These are phyloP conservation scores for Crithidia fasciculata DNA, from an alignment of 208 protist species.

Conservation along the genomic window DNA sequence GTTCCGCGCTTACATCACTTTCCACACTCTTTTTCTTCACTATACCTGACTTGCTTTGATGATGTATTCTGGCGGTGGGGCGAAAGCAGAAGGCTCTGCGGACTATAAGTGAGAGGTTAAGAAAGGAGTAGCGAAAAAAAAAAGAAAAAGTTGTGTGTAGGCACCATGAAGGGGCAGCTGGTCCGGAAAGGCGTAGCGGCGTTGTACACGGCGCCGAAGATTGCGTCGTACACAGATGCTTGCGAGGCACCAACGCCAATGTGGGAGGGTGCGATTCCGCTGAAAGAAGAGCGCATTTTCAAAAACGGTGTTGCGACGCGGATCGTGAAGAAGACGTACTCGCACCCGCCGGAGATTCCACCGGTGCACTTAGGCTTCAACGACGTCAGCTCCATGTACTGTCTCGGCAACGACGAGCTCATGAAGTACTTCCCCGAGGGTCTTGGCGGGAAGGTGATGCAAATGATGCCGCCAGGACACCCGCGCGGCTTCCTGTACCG, in stretches of 20 bases:
- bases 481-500: constrained; percentile 92
- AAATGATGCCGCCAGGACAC: constrained; percentile 90
- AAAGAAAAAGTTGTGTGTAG: not conserved
- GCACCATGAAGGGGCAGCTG: constrained; percentile 49
- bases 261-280: constrained; percentile 87
- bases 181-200: constrained; percentile 58
- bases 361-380: constrained; percentile 76
- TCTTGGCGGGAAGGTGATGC: constrained; percentile 89
- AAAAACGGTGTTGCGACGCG: constrained; percentile 56
- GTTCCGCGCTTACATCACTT: too few relatives aligned
- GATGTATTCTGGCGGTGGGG: too few relatives aligned
- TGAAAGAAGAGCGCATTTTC: constrained; percentile 69
- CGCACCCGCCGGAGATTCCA: constrained; percentile 72
- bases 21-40: too few relatives aligned
- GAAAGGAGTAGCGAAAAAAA: not conserved
- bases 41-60: too few relatives aligned
- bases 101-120: too few relatives aligned
- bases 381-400: constrained; percentile 92
- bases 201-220: constrained; percentile 59
- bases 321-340: constrained; percentile 76
- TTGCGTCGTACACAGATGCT: constrained; percentile 84
- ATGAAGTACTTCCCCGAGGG: constrained; percentile 87
- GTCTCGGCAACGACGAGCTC: constrained; percentile 89
- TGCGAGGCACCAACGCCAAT: constrained; percentile 87
- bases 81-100: too few relatives aligned